Conservation (phyloP, 345 rosid genomes). For the Geranium rotundifolium region DNA sequence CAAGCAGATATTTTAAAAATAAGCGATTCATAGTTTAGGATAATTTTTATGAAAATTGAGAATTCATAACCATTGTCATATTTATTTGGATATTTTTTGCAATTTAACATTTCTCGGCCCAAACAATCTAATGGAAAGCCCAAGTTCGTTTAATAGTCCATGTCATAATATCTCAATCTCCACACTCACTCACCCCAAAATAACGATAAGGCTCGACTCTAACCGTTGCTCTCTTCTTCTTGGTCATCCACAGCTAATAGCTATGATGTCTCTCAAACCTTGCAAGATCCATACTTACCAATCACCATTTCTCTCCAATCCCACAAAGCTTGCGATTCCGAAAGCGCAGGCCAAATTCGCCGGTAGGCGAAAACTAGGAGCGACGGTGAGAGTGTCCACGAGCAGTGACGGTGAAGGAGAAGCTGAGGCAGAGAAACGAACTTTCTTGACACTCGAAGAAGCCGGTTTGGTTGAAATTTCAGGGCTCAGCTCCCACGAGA, state of each 20-base stretch:
- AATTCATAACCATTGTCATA: too few species aligned
- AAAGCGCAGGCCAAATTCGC: conserved; percentile 4
- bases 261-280: conserved; percentile 21
- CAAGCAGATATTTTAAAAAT: too few species aligned
- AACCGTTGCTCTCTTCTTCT: background rate
- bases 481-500: conserved; percentile 70
- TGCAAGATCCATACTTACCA: conserved; percentile 8
- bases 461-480: conserved; percentile 83
- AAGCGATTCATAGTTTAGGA: too few species aligned
- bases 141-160: too few species aligned
- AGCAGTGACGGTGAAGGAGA: conserved; percentile 19
- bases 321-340: conserved; percentile 6
- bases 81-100: too few species aligned
- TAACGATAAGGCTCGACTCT: background rate
- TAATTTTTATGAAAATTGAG: too few species aligned
- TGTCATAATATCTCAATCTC: too few species aligned
- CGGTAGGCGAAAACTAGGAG: conserved; percentile 9
- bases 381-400: conserved; percentile 14
- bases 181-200: too few species aligned
- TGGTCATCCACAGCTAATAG: conserved; percentile 1
- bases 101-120: too few species aligned
- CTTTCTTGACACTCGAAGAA: conserved; percentile 68
- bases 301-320: conserved; percentile 13
- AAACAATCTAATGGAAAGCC: too few species aligned
- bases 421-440: conserved; percentile 28